Evolutionary conservation across 176 grass and related monocot genomes (phyloP), one percentile per base, ranked within the genome.

Genomic region (Melocanna baccifera): DNA sequence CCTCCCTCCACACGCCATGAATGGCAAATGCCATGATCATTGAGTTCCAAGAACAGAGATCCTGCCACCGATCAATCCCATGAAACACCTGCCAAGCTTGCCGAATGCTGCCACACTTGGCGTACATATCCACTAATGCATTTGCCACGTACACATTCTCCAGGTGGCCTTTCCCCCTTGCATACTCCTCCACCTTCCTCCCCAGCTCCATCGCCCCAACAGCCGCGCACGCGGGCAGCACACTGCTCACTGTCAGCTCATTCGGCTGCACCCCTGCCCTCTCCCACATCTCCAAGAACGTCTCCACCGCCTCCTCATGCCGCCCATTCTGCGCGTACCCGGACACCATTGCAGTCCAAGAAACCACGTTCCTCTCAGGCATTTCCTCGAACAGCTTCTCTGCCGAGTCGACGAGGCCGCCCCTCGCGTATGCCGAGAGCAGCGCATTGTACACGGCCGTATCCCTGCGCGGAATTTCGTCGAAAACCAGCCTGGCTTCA

Each of bases 41-140:
- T 4, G 96, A 87, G 83, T 98, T 95, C 93, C 93, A 98, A 57
- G 91, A 94, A 75, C 90, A 92, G 73, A 95, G 83, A 79, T 95
- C 92, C 64, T 80, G 89, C 34, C 5, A 43, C 16, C 0, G 6
- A 23, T 85, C 85, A 5, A 95, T 93, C 30, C 57, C 79, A 65
- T 90, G 80, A 78, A 98, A 98, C 77, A 98, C 88, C 53, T 52
- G 56, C 86, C 90, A 82, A 34, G 94, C 86, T 39, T 42, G 87
- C 1, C 3, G 67, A 39, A 97, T 84, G 61, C 67, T 88, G 16
- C 92, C 88, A 4, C 94, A 97, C 58, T 94, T 94, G n/a, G 86
- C 90, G 11, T 94, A 97, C 88, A 94, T 94, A 84, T 92, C 92
- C 15, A 97, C n/a, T 22, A 97, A 36, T 2, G 92, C 90, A 41